Conservation (phyloP, 2,329 filamentous ascomycete species). For the Trichoderma lentiforme region DNA sequence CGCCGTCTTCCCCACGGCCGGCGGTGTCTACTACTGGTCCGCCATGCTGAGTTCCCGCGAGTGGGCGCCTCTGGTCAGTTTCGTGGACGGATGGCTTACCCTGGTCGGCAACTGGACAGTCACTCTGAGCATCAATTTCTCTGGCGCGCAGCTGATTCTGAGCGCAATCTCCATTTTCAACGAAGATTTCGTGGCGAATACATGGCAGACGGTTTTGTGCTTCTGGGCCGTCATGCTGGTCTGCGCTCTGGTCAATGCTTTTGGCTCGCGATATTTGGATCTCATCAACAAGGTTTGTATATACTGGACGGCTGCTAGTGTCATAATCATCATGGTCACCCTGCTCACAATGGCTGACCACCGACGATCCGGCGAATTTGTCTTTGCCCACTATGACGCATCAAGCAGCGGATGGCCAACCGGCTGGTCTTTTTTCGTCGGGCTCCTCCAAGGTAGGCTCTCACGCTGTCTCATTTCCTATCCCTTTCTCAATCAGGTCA, state of each 20-base stretch:
- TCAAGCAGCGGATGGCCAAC: slow-evolving; percentile 65
- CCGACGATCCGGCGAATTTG: slow-evolving; percentile 62
- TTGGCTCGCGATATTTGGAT: slow-evolving; percentile 57
- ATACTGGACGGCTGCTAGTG: slow-evolving; percentile 68
- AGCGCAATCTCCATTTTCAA: slow-evolving; percentile 66
- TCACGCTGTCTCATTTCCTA: neutral
- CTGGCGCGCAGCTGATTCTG: slow-evolving; percentile 66
- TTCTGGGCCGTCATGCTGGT: slow-evolving; percentile 65
- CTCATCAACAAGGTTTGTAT: slow-evolving; percentile 69
- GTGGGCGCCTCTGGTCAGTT: slow-evolving; percentile 63
- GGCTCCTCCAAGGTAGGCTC: slow-evolving; percentile 46
- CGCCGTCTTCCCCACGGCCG: slow-evolving; percentile 60
- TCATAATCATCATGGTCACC: slow-evolving; percentile 67
- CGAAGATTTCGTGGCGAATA: slow-evolving; percentile 53
- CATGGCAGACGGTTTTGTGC: slow-evolving; percentile 73
- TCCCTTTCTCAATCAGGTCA: neutral
- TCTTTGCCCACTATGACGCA: slow-evolving; percentile 68
- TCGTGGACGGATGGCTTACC: slow-evolving; percentile 72
- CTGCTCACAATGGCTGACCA: slow-evolving; percentile 62
- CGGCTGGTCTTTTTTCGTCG: slow-evolving; percentile 58
- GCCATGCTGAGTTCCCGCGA: slow-evolving; percentile 60
- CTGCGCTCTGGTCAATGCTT: slow-evolving; percentile 65
- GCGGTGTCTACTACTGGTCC: slow-evolving; percentile 72
- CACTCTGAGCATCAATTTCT: slow-evolving; percentile 67
- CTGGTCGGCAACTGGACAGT: slow-evolving; percentile 69